Conservation (phyloP, 306 rosid species). For the Purshia tridentata region DNA sequence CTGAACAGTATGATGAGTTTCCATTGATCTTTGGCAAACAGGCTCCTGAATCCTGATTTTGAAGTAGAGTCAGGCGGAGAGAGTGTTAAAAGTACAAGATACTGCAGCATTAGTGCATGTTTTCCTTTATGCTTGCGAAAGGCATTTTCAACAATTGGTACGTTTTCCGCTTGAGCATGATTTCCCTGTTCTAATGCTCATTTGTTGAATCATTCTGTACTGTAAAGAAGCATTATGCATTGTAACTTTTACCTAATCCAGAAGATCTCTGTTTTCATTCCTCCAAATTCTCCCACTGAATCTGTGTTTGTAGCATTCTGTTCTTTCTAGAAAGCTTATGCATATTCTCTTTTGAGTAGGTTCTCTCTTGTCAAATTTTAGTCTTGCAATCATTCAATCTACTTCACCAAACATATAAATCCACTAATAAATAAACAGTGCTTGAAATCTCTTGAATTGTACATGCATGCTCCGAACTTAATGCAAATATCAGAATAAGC, state of each 20-base stretch:
- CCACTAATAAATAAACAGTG: no score
- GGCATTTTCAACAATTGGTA: constrained; percentile 12
- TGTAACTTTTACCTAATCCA: constrained; percentile 23
- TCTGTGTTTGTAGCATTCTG: neutral
- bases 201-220: constrained; percentile 18
- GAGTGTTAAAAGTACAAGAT: constrained; percentile 13
- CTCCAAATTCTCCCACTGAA: neutral
- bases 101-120: constrained; percentile 9
- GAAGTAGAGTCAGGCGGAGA: constrained; percentile 9
- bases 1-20: constrained; percentile 46
- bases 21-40: constrained; percentile 37
- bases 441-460: no score
- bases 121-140: neutral
- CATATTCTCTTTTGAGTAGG: no score
- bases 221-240: constrained; percentile 23
- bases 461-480: no score
- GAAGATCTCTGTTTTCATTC: constrained; percentile 5
- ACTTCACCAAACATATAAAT: no score
- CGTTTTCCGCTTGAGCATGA: constrained; percentile 9
- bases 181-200: constrained; percentile 15
- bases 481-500: no score
- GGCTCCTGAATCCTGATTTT: constrained; percentile 22
- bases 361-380: no score
- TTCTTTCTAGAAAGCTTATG: neutral
- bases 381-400: no score